Evolutionary conservation across 441 rosid genomes (phyloP), one percentile per base, ranked within the genome.

Genomic region (Adansonia grandidieri): DNA sequence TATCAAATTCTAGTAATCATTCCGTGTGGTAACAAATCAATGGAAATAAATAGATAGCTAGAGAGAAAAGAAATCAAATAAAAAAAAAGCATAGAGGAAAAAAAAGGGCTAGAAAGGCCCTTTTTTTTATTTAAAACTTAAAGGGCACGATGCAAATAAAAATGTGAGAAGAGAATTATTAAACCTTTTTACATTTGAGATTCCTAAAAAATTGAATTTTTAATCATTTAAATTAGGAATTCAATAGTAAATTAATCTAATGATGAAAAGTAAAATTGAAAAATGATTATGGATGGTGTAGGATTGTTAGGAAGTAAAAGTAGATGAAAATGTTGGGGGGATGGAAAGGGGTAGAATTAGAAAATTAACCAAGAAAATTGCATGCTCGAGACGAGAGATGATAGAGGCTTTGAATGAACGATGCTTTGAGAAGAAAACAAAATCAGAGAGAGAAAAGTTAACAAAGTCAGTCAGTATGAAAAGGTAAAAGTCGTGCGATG

Each of bases 401-500:
- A 1, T 1, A 28, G 32, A 28, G 32, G 32, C 32, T 28, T 28
- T 28, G 20, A 5, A 1, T 57, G 44, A 40, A 4, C 7, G 44
- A 63, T 61, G 66, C 66, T 10, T 22, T 22, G 2, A 5, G 5
- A 53, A 53, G 20, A 54, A n/a, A 54, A 51, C 56, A 20, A 71
- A 50, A 70, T 22, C 24, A 71, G 71, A 83, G 80, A 75, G 50
- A 53, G 32, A 65, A 56, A 61, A 32, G 78, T 15, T 77, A 57
- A 28, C 32, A 28, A 28, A 28, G 32, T 28, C 32, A 80, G 56
- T 28, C 72, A 78, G 82, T 60, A 78, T 72, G 81, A 82, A 89
- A 81, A 82, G 85, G 85, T 66, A 32, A 44, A 84, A 83, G 75
- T 81, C 86, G 85, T 82, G 87, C 81, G 87, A 88, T 84, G 84